A percentile compares a stretch with the other conserved stretches of the same genome.
Evolutionary conservation across 257 asterid genomes (phyloP).

Genomic region (Salvia miltiorrhiza): DNA sequence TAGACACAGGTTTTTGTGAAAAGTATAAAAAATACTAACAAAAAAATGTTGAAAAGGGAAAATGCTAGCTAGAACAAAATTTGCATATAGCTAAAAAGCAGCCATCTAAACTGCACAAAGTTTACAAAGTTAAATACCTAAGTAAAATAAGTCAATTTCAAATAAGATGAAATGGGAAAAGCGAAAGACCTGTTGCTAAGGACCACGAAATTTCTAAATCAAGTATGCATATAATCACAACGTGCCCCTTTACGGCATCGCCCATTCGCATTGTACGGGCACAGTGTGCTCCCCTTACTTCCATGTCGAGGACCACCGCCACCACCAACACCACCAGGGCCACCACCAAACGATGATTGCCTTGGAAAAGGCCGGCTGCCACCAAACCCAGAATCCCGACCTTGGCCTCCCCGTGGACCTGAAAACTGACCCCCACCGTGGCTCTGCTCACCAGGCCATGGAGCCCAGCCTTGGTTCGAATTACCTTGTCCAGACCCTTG

Average conservation of each 20-base stretch:
- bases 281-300: conserved; percentile 32
- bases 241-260: conserved; percentile 71
- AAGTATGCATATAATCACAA: conserved; percentile 68
- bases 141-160: neutral
- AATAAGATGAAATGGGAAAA: conserved; percentile 1
- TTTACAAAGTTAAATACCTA: conserved; percentile 20
- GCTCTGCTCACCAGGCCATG: conserved; percentile 53
- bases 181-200: conserved; percentile 5
- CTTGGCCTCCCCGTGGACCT: conserved; percentile 44
- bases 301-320: conserved; percentile 29
- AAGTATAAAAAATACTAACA: too few relatives aligned
- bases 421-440: conserved; percentile 47
- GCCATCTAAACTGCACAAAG: conserved; percentile 36
- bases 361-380: conserved; percentile 69
- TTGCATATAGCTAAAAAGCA: conserved; percentile 24
- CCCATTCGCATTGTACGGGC: conserved; percentile 64
- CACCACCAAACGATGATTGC: conserved; percentile 51
- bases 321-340: conserved; percentile 26
- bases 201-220: conserved; percentile 6
- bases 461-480: conserved; percentile 56
- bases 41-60: neutral
- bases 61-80: conserved; percentile 15
- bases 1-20: too few relatives aligned
- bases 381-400: conserved; percentile 42
- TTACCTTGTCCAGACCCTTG: conserved; percentile 44